These are phyloP conservation scores for Eucalyptus guilfoylei DNA, from an alignment of 345 rosid species.

Conservation along the genomic window DNA sequence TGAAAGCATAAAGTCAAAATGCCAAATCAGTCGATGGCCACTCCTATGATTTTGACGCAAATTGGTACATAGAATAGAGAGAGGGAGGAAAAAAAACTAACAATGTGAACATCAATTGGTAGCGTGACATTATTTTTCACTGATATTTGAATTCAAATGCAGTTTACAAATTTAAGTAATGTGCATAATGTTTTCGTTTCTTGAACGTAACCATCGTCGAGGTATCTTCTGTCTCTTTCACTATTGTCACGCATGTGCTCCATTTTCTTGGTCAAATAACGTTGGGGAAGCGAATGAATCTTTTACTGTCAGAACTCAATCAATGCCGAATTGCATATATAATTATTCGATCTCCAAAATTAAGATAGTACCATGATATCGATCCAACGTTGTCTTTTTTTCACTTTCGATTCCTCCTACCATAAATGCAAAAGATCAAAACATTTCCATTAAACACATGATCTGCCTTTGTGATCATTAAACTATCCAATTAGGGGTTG, in stretches of 20 bases:
- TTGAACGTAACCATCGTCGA: fast-evolving
- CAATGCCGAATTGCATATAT: neutral
- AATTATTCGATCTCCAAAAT: neutral
- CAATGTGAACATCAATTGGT: neutral
- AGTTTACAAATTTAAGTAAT: no score
- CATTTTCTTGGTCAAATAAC: neutral
- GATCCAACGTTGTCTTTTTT: fast-evolving
- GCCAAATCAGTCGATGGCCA: neutral
- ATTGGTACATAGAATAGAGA: neutral
- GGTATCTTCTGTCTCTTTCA: neutral
- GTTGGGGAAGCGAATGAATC: neutral
- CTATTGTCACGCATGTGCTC: neutral
- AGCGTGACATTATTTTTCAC: neutral
- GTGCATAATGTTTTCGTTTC: no score
- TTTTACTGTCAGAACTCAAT: fast-evolving
- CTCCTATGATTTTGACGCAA: neutral
- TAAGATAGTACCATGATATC: neutral
- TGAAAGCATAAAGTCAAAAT: neutral
- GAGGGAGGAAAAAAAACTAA: neutral
- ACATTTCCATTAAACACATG: neutral
- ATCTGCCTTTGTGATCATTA: neutral
- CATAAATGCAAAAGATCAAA: neutral
- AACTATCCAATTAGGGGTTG: neutral
- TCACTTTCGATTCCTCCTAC: neutral
- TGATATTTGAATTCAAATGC: neutral